Base-by-base conservation (phyloP, 2,329 filamentous ascomycete genomes). In the Dothiorella sarmentorum region DNA sequence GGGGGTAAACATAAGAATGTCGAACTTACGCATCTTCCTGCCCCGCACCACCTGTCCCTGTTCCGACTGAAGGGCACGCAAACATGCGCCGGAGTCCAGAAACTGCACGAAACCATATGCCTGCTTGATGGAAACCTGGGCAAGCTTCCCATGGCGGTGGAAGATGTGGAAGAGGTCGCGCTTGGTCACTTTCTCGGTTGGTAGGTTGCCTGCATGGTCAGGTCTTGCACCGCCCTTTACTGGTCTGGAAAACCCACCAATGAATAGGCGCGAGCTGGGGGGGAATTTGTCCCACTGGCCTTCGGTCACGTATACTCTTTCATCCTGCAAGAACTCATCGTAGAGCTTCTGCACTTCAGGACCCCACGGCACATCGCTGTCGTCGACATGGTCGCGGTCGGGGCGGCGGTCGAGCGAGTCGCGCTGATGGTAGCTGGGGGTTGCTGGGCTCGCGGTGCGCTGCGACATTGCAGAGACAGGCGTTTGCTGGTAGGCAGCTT, bases 61-160 rank as follows among this genome's bases (percentile, higher is more conserved):
- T 61, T 97, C 85, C 33, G 82, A 81, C 33, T 88, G 80, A 65
- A 97, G 82, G 4, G 93, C 93, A 44, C 81, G 80, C 59, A 83
- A 80, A 63, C 91, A 96, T 68, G 93, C 87, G 2, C 82, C 80
- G 3, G 86, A 77, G 27, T 90, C 87, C 64, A 96, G 82, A 64
- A 95, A 99, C 71, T 97, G 94, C 33, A 97, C 91, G 70, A 97
- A 99, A 1, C 94, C 94, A 73, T 96, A 97, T 1, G 92, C 92
- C 64, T 94, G 91, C 73, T 97, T 97, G 66, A 97, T 90, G 0
- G 91, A 96, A 61, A 97, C 94, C 71, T 99, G 94, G 2, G 92
- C 93, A 45, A 99, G 79, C 61, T 87, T 87, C 56, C 94, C 94
- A 70, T 91, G 92, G 59, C 82, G 83, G 69, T 91, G 86, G 70